Evolutionary conservation across 2,329 filamentous ascomycete species (phyloP).

Genomic region (Neocatenulostroma microsporum): DNA sequence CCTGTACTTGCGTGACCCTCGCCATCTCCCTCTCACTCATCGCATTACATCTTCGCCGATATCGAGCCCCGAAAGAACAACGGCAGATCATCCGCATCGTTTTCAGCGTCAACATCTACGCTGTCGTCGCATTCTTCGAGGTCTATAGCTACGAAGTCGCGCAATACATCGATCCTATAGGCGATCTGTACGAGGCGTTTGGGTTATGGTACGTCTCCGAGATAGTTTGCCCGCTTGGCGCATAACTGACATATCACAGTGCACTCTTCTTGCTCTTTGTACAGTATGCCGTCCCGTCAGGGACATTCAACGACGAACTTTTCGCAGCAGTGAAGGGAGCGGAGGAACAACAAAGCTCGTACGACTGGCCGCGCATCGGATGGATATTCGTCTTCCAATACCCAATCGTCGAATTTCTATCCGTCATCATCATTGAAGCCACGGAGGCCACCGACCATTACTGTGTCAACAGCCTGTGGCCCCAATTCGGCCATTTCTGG

Average conservation of each 20-base stretch:
- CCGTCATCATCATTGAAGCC: slow-evolving; percentile 17
- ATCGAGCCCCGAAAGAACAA: slow-evolving; percentile 25
- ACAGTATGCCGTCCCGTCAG: slow-evolving; percentile 18
- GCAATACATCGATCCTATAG: slow-evolving; percentile 23
- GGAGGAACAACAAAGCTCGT: slow-evolving; percentile 12
- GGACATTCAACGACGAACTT: slow-evolving; percentile 16
- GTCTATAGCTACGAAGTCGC: slow-evolving; percentile 20
- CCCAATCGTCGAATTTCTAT: slow-evolving; percentile 17
- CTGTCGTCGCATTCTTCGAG: slow-evolving; percentile 18
- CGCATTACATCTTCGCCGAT: slow-evolving; percentile 21
- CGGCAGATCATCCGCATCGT: slow-evolving; percentile 25
- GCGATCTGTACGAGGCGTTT: slow-evolving; percentile 22
- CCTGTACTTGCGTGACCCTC: slow-evolving; percentile 14
- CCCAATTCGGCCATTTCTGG: slow-evolving; percentile 20
- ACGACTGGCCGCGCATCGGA: slow-evolving; percentile 15
- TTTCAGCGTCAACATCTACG: slow-evolving; percentile 19
- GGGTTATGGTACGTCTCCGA: slow-evolving; percentile 17
- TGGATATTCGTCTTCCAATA: slow-evolving; percentile 26
- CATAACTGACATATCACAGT: slow-evolving; percentile 1
- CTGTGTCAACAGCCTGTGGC: slow-evolving; percentile 18
- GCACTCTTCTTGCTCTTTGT: slow-evolving; percentile 23
- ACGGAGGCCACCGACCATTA: slow-evolving; percentile 19
- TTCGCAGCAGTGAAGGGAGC: slow-evolving; percentile 16
- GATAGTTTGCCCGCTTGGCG: not conserved
- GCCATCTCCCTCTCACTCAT: slow-evolving; percentile 17